Conservation (phyloP, 1,284 basidiomycete genomes). For the Kalmanozyma brasiliensis region DNA sequence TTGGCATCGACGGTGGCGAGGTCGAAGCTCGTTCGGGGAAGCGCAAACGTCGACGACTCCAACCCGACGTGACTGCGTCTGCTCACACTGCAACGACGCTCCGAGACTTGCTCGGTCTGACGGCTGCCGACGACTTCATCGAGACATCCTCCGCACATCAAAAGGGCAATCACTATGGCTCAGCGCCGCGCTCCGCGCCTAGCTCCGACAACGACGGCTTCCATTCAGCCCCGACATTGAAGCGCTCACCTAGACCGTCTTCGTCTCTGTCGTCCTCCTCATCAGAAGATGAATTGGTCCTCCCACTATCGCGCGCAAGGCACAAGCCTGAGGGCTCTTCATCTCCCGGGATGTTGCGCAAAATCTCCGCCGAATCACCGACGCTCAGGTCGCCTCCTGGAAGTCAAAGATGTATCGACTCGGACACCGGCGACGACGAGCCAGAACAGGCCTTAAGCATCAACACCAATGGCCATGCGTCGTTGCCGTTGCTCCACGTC, state of each 20-base stretch:
- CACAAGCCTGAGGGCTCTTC: background rate
- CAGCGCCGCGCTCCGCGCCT: background rate
- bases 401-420: background rate
- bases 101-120: slow-evolving; percentile 32
- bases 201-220: background rate
- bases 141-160: slow-evolving; percentile 11
- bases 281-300: slow-evolving; percentile 26
- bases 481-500: background rate
- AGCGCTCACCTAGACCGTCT: background rate
- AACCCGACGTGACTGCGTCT: background rate
- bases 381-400: background rate
- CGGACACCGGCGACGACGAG: slow-evolving; percentile 24
- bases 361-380: background rate
- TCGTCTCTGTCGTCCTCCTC: slow-evolving; percentile 10
- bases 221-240: too few relatives aligned
- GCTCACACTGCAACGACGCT: background rate
- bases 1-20: background rate
- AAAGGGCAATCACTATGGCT: too few relatives aligned
- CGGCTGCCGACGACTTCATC: slow-evolving; percentile 38
- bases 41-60: slow-evolving; percentile 17
- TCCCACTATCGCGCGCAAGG: slow-evolving; percentile 10
- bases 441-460: slow-evolving; percentile 16
- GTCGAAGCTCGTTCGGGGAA: background rate
- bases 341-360: background rate
- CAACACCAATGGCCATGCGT: slow-evolving; percentile 3